Evolutionary conservation across 2,329 filamentous ascomycete species (phyloP), one percentile per base, ranked within the genome.

Genomic region (Fusarium tupiense): DNA sequence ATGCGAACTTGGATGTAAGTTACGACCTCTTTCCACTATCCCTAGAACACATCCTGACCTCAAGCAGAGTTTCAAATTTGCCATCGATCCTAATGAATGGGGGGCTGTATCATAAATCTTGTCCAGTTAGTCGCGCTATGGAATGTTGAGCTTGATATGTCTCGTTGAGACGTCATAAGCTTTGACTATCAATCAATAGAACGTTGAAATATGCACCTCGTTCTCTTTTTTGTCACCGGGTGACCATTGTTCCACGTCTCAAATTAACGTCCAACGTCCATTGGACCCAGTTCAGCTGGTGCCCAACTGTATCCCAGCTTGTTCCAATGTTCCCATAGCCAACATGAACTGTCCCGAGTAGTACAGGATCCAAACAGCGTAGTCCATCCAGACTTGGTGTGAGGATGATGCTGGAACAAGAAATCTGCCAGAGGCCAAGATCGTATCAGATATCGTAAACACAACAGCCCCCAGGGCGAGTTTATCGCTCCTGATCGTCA

Each of bases 1-100:
- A 61, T 14, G 31, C 37, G 8, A 31, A 52, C 14, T 20, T 71
- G n/a, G 68, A 71, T 40, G 68, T 66, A 61, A 47, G 67, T 2
- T 8, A 1, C 0, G 0, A 17, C 13, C 4, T 0, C 4, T 16
- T 19, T 16, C 2, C 5, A 2, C 1, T 4, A 1, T 2, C 3
- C 5, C 5, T 1, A n/a, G 1, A 6, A 8, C 0, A 14, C 0
- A 10, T 8, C 3, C 31, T 71, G 3, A 70, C 10, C 10, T 2
- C 0, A 3, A 17, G 5, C 2, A 71, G 67, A 41, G 24, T 2
- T 71, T 66, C 7, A 69, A 65, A 0, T 69, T 69, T 44, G 60
- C 65, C 4, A 40, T 70, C 3, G 53, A 70, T n/a, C 67, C 59
- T 0, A 56, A 64, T 0, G 65, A 64, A 16, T 70, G 67, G 66